Evolutionary conservation across 345 rosid species (phyloP).

Genomic region (Populus euphratica): DNA sequence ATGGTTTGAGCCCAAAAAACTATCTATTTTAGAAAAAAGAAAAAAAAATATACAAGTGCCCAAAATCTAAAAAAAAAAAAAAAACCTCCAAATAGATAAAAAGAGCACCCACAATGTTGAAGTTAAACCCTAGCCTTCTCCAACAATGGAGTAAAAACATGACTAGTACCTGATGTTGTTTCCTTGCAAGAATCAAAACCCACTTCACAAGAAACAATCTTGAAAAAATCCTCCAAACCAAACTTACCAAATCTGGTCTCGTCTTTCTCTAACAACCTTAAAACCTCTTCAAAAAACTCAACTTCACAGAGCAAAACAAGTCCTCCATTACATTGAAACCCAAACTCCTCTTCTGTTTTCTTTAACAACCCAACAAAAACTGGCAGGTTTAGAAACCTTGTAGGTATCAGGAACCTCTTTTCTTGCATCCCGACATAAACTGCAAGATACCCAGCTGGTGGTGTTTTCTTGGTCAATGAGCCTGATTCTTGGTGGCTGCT

Average conservation of each 20-base stretch:
- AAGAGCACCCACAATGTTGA: not conserved
- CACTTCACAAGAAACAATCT: not conserved
- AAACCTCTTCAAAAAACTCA: constrained; percentile 1
- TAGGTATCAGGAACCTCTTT: not conserved
- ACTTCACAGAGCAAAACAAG: not conserved
- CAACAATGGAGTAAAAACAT: not conserved
- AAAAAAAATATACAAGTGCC: not conserved
- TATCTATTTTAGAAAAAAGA: not conserved
- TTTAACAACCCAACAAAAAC: not conserved
- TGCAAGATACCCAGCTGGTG: not conserved
- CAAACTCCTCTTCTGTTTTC: not conserved
- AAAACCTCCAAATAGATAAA: not conserved
- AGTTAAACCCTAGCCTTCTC: not conserved
- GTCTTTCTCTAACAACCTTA: not conserved
- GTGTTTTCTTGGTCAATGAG: not conserved
- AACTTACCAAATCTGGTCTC: not conserved
- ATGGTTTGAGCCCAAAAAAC: not conserved
- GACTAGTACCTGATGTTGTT: not conserved
- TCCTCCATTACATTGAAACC: not conserved
- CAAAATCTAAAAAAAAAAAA: not conserved
- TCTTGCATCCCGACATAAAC: not conserved
- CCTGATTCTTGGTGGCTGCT: not conserved
- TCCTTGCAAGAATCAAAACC: not conserved
- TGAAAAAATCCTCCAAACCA: not conserved
- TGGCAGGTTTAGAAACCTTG: not conserved